Conservation (phyloP, 495 filamentous ascomycete species). For the Aspergillus egyptiacus region DNA sequence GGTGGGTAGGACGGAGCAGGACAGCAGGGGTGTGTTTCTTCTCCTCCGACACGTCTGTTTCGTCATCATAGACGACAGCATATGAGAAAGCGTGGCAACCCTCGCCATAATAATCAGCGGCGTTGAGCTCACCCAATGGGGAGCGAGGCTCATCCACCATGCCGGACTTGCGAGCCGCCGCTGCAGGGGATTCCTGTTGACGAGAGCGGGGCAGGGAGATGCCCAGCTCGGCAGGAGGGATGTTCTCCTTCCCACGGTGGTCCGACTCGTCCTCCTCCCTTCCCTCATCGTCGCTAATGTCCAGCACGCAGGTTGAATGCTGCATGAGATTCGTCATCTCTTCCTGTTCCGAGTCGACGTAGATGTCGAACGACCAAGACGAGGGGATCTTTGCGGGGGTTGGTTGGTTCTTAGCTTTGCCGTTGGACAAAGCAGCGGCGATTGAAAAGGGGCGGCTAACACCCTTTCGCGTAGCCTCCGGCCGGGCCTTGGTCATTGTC, state of each 20-base stretch:
- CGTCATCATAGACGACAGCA: slow-evolving; percentile 51
- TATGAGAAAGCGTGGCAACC: slow-evolving; percentile 59
- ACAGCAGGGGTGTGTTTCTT: slow-evolving; percentile 20
- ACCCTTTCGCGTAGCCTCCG: slow-evolving; percentile 46
- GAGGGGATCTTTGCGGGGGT: slow-evolving; percentile 45
- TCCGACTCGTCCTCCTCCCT: slow-evolving; percentile 38
- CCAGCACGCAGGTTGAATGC: slow-evolving; percentile 77
- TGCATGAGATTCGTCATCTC: slow-evolving; percentile 86
- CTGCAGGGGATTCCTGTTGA: slow-evolving; percentile 26
- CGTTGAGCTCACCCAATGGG: slow-evolving; percentile 64
- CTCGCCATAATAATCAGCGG: slow-evolving; percentile 65
- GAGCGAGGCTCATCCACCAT: slow-evolving; percentile 53
- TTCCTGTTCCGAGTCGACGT: slow-evolving; percentile 87
- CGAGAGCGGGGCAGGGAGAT: slow-evolving; percentile 26
- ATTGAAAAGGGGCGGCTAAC: slow-evolving; percentile 63
- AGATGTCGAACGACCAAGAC: slow-evolving; percentile 88
- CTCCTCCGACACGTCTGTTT: slow-evolving; percentile 17
- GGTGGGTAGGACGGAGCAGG: slow-evolving; percentile 10
- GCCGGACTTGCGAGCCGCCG: slow-evolving; percentile 27
- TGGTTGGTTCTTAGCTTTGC: slow-evolving; percentile 33
- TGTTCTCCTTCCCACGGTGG: slow-evolving; percentile 80
- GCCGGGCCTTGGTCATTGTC: slow-evolving; percentile 39
- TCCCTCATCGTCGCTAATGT: slow-evolving; percentile 63
- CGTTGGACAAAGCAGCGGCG: slow-evolving; percentile 59
- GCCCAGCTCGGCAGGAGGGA: slow-evolving; percentile 48